These are phyloP conservation scores for Bassia scoparia DNA, from an alignment of 148 eudicot genomes.

Conservation along the genomic window DNA sequence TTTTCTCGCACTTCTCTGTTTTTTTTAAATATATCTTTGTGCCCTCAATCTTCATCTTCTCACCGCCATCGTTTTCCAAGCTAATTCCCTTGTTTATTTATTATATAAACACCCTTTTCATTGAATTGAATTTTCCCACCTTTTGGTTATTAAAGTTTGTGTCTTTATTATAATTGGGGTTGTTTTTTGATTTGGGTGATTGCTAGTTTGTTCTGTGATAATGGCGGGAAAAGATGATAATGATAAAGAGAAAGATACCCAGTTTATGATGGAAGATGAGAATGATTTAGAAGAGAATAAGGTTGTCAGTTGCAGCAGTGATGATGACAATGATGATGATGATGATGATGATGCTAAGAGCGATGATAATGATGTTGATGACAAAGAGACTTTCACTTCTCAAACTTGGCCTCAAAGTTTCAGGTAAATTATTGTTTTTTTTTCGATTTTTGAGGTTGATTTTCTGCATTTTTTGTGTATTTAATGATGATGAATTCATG, in stretches of 20 bases:
- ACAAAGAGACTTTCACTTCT: slow-evolving; percentile 30
- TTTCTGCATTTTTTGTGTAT: no score
- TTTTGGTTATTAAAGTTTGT: not conserved
- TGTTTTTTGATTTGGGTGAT: not conserved
- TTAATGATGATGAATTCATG: no score
- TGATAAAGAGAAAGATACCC: slow-evolving; percentile 23
- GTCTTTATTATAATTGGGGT: not conserved
- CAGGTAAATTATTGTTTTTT: slow-evolving; percentile 30
- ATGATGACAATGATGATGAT: slow-evolving; percentile 22
- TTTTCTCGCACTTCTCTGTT: not conserved
- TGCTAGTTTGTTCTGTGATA: not conserved
- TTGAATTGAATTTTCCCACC: not conserved
- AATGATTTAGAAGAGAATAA: slow-evolving; percentile 31
- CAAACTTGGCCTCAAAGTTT: slow-evolving; percentile 79
- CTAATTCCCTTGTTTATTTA: not conserved
- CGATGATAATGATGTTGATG: slow-evolving; percentile 19
- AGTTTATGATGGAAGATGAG: slow-evolving; percentile 37
- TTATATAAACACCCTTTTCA: not conserved
- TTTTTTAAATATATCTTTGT: not conserved
- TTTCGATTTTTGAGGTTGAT: not conserved
- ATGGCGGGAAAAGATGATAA: slow-evolving; percentile 33
- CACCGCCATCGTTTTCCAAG: not conserved
- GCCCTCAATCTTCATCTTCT: no score
- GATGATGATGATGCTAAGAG: slow-evolving; percentile 18
- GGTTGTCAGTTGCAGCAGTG: slow-evolving; percentile 11